A percentile compares a stretch with the other conserved stretches of the same genome.
Evolutionary conservation across 1,284 basidiomycete species (phyloP).

Genomic region (Laetiporus sulphureus): DNA sequence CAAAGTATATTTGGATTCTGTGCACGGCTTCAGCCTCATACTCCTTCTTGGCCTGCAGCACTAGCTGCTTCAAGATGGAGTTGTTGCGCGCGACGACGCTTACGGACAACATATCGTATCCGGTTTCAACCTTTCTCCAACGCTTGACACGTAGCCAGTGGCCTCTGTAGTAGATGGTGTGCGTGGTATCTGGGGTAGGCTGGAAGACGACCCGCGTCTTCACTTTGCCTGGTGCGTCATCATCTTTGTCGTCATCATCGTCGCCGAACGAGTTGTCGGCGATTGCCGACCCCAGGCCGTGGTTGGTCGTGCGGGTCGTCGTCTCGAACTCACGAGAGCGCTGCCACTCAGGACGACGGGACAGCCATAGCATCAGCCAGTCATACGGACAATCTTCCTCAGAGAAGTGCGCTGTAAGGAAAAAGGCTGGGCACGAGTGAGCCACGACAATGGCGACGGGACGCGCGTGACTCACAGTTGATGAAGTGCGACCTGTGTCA

Average conservation of each 20-base stretch:
- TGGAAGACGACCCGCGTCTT: slow-evolving; percentile 80
- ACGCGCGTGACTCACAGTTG: slow-evolving; percentile 53
- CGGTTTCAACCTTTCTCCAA: slow-evolving; percentile 60
- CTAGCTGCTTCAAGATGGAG: slow-evolving; percentile 75
- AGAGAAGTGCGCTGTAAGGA: slow-evolving; percentile 78
- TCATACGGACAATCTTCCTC: slow-evolving; percentile 82
- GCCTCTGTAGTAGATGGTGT: slow-evolving; percentile 75
- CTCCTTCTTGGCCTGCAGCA: slow-evolving; percentile 80
- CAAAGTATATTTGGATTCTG: slow-evolving; percentile 80
- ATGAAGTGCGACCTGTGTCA: slow-evolving; percentile 65
- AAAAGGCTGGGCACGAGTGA: slow-evolving; percentile 52
- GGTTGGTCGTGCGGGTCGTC: slow-evolving; percentile 59
- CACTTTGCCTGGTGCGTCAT: slow-evolving; percentile 55
- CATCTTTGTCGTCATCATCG: slow-evolving; percentile 46
- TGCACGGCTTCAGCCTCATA: slow-evolving; percentile 80
- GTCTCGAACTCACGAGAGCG: slow-evolving; percentile 80
- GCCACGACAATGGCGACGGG: slow-evolving; percentile 13
- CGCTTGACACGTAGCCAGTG: slow-evolving; percentile 75
- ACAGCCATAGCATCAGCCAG: slow-evolving; percentile 79
- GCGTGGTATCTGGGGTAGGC: slow-evolving; percentile 75
- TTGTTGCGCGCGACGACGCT: slow-evolving; percentile 77
- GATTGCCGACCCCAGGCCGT: slow-evolving; percentile 39
- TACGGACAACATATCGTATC: slow-evolving; percentile 68
- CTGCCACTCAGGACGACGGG: slow-evolving; percentile 75
- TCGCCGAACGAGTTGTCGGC: slow-evolving; percentile 57